phyloP scores from a whole-genome alignment of 805 yeast species.

The Teunomyces stri region DNA sequence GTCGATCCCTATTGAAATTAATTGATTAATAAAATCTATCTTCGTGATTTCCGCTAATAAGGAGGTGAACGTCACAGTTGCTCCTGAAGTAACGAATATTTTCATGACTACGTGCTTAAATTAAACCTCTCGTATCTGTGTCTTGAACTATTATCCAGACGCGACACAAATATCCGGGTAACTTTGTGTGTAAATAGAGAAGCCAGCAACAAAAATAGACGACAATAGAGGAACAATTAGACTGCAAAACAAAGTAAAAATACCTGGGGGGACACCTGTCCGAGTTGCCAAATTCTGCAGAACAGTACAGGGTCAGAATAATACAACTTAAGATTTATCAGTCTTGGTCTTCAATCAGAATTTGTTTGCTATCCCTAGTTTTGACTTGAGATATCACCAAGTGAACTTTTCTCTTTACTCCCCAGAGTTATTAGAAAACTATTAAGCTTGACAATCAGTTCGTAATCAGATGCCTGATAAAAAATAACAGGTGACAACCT shows the following conservation, averaged over 20 bases:
- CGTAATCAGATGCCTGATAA: neutral
- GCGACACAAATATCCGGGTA: neutral
- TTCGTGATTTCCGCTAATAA: conserved; percentile 49
- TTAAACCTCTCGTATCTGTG: neutral
- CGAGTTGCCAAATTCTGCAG: neutral
- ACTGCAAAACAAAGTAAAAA: neutral
- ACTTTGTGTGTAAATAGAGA: neutral
- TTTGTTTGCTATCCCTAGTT: too few relatives aligned
- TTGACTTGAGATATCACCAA: neutral
- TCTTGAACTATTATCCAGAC: neutral
- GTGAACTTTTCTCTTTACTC: neutral
- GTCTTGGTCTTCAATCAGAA: too few relatives aligned
- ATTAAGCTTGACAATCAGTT: neutral
- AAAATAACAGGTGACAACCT: neutral
- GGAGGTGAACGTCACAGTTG: conserved; percentile 75
- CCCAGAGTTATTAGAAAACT: neutral
- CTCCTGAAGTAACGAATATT: conserved; percentile 79
- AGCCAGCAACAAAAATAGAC: conserved; percentile 1
- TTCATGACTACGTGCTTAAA: neutral
- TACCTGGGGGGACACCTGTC: neutral
- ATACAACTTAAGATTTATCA: neutral
- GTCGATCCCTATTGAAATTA: conserved; percentile 38
- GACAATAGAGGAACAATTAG: neutral
- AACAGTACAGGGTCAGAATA: neutral
- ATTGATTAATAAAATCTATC: conserved; percentile 27